A percentile compares a stretch with the other conserved stretches of the same genome.
Evolutionary conservation across 2,329 filamentous ascomycete species (phyloP).

Genomic region (Calonectria naviculata): DNA sequence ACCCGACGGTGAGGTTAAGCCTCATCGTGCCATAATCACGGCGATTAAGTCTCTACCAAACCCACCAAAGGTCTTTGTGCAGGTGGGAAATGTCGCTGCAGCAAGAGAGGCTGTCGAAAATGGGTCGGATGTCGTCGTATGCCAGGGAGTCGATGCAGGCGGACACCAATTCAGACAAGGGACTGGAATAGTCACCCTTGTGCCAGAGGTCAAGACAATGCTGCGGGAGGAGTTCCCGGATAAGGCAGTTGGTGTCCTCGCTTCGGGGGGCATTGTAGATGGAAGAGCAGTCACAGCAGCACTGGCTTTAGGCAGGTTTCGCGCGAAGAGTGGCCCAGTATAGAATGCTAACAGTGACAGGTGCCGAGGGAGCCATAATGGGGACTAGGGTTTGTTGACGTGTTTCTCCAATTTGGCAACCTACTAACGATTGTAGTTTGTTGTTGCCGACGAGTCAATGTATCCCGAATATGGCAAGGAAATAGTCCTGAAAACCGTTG

Average conservation of each 20-base stretch:
- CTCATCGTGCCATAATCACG: constrained; percentile 50
- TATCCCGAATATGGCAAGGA: constrained; percentile 54
- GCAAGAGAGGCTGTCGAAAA: constrained; percentile 60
- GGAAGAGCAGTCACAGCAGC: constrained; percentile 66
- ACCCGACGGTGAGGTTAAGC: constrained; percentile 56
- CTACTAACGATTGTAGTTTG: constrained; percentile 50
- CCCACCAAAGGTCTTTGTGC: constrained; percentile 65
- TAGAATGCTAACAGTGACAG: constrained; percentile 38
- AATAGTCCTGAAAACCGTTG: constrained; percentile 51
- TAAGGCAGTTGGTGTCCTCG: constrained; percentile 56
- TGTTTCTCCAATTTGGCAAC: too few relatives aligned
- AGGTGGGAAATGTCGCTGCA: constrained; percentile 69
- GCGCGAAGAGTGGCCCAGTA: neutral
- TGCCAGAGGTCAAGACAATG: constrained; percentile 67
- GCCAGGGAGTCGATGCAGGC: constrained; percentile 73
- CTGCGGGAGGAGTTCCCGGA: constrained; percentile 51
- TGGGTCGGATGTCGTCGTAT: constrained; percentile 68
- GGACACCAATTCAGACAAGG: constrained; percentile 69
- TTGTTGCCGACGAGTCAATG: constrained; percentile 55
- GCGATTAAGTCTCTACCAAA: constrained; percentile 43
- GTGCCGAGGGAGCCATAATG: constrained; percentile 57
- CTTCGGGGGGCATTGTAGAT: constrained; percentile 70
- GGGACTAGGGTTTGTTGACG: constrained; percentile 51
- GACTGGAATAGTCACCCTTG: constrained; percentile 64
- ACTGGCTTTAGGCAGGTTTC: constrained; percentile 60